These are phyloP conservation scores for Crotalaria pallida DNA, from an alignment of 306 rosid genomes.

Conservation along the genomic window DNA sequence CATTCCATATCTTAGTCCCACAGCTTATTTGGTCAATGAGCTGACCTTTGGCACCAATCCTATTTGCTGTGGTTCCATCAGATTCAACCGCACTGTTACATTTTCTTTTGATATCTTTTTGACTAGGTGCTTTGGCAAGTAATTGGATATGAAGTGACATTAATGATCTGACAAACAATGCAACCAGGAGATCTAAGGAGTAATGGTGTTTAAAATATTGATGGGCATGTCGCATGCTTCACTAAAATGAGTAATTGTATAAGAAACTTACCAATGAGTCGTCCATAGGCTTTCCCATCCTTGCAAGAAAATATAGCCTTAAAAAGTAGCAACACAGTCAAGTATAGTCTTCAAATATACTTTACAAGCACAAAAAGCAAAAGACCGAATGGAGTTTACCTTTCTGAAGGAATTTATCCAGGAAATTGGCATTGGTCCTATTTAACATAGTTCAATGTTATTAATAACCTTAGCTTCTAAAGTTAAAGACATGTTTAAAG, in stretches of 20 bases:
- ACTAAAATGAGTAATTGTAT: not conserved
- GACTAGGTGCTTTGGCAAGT: not conserved
- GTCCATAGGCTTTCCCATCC: constrained; percentile 60
- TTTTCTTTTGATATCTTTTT: not conserved
- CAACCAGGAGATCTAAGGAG: not conserved
- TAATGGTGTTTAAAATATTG: not conserved
- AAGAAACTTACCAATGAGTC: constrained; percentile 59
- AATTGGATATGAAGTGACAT: not conserved
- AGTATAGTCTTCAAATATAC: constrained; percentile 15
- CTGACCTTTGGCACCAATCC: too few species aligned
- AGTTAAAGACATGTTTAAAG: not conserved
- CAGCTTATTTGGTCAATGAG: too few species aligned
- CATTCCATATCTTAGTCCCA: too few species aligned
- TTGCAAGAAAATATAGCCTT: constrained; percentile 62
- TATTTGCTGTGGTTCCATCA: too few species aligned
- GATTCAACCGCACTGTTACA: not conserved
- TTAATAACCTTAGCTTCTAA: constrained; percentile 15
- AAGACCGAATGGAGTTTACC: constrained; percentile 37
- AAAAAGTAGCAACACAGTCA: constrained; percentile 17
- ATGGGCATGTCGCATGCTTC: not conserved
- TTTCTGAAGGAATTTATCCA: constrained; percentile 66
- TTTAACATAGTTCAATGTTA: constrained; percentile 22
- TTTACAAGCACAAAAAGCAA: not conserved
- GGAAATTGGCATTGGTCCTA: constrained; percentile 65
- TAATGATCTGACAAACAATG: not conserved